These are phyloP conservation scores for Aurifilum marmelostoma DNA, from an alignment of 2,329 filamentous ascomycete genomes.

Conservation along the genomic window DNA sequence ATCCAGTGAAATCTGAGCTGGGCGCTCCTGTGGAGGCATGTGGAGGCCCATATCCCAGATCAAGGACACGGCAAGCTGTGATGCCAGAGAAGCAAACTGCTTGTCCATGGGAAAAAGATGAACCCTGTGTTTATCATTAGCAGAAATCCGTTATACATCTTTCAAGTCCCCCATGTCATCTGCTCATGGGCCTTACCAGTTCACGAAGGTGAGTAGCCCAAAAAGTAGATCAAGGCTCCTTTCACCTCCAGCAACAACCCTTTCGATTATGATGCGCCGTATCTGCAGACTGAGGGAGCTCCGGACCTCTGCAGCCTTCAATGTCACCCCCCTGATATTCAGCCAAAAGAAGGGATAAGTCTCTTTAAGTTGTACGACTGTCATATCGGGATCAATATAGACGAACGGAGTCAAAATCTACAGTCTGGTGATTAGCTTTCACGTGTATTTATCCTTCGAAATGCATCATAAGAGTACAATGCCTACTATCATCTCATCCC, in stretches of 20 bases:
- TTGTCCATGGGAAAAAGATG: constrained; percentile 34
- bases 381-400: not conserved
- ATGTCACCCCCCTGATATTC: constrained; percentile 50
- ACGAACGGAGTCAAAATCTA: not conserved
- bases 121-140: constrained; percentile 33
- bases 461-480: not conserved
- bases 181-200: constrained; percentile 49
- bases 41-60: constrained; percentile 49
- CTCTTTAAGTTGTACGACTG: not conserved
- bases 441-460: not conserved
- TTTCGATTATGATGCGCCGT: constrained; percentile 46
- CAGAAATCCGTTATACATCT: not conserved
- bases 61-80: constrained; percentile 46
- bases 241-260: constrained; percentile 49
- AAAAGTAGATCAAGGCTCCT: constrained; percentile 52
- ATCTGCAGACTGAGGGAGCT: constrained; percentile 42
- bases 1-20: not conserved
- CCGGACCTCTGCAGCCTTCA: constrained; percentile 45
- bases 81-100: constrained; percentile 45
- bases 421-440: not conserved
- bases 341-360: constrained; percentile 55
- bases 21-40: constrained; percentile 36
- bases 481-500: not conserved
- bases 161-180: too few species aligned
- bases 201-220: constrained; percentile 45